Evolutionary conservation across 352 stramenopile species (phyloP).

Genomic region (Phytopythium cucurbitacearum): DNA sequence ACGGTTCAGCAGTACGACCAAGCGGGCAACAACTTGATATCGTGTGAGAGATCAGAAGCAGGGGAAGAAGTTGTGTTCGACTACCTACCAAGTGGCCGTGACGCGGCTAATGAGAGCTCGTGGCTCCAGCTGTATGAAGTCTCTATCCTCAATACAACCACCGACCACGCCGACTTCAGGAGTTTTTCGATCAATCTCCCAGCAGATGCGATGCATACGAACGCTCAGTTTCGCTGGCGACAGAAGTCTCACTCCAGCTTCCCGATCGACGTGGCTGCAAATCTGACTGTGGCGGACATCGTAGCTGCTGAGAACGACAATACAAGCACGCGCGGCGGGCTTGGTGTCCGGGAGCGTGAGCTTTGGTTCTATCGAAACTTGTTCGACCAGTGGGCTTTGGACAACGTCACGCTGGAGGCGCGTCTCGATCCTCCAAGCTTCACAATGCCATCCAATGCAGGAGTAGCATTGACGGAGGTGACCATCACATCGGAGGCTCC

Average conservation of each 20-base stretch:
- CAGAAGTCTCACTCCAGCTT: conserved; percentile 73
- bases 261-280: conserved; percentile 32
- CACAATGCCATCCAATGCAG: conserved; percentile 6
- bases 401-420: conserved; percentile 53
- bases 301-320: conserved; percentile 34
- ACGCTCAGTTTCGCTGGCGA: conserved; percentile 51
- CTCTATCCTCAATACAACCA: neutral
- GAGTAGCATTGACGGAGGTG: conserved; percentile 18
- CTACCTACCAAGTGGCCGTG: conserved; percentile 26
- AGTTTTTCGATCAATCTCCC: conserved; percentile 36
- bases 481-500: conserved; percentile 30
- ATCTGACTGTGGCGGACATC: conserved; percentile 17
- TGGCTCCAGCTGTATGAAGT: conserved; percentile 41
- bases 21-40: conserved; percentile 47
- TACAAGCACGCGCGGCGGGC: conserved; percentile 25
- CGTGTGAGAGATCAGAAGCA: conserved; percentile 45
- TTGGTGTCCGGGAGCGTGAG: conserved; percentile 32
- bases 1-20: conserved; percentile 38
- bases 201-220: conserved; percentile 30
- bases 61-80: conserved; percentile 52
- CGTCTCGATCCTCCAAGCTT: conserved; percentile 42
- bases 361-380: conserved; percentile 65
- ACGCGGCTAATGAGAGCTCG: conserved; percentile 32
- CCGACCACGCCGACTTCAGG: neutral
- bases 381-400: conserved; percentile 73